phyloP scores from a whole-genome alignment of 2,329 filamentous ascomycete species.

The Trichoderma sp. region DNA sequence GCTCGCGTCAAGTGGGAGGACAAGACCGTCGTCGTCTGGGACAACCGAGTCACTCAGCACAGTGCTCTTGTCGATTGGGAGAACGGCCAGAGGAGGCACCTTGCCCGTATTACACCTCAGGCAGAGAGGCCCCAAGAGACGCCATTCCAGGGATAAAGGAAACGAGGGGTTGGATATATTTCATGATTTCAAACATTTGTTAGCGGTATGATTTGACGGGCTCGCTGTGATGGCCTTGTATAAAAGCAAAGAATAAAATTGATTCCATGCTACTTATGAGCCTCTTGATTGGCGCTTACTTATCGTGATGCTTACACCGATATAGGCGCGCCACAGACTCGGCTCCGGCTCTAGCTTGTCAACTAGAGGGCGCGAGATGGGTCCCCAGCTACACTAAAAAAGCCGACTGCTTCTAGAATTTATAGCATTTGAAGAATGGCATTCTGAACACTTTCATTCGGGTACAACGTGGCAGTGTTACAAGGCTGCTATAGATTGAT shows the following conservation, averaged over 20 bases:
- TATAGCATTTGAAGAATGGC: not conserved
- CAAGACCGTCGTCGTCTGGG: conserved; percentile 84
- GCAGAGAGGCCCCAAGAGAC: conserved; percentile 78
- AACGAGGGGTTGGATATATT: not conserved
- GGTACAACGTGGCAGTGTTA: not conserved
- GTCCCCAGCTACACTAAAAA: not conserved
- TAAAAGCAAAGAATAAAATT: not conserved
- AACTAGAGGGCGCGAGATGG: conserved; percentile 7
- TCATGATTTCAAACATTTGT: not conserved
- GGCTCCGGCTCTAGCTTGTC: conserved; percentile 15
- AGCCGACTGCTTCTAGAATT: not conserved
- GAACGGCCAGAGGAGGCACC: conserved; percentile 73
- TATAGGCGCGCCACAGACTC: not conserved
- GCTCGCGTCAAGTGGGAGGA: conserved; percentile 75
- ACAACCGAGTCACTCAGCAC: conserved; percentile 79
- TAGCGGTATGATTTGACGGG: conserved; percentile 5
- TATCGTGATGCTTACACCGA: not conserved
- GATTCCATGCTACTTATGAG: not conserved
- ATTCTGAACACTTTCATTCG: not conserved
- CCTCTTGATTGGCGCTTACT: not conserved
- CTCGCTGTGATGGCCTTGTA: not conserved
- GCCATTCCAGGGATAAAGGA: conserved; percentile 38
- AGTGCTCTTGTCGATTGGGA: conserved; percentile 82
- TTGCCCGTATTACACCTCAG: conserved; percentile 81
- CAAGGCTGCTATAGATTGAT: not conserved